A percentile compares a stretch with the other conserved stretches of the same genome.
phyloP scores from a whole-genome alignment of 2,329 filamentous ascomycete genomes.

The Ascochyta fabae region DNA sequence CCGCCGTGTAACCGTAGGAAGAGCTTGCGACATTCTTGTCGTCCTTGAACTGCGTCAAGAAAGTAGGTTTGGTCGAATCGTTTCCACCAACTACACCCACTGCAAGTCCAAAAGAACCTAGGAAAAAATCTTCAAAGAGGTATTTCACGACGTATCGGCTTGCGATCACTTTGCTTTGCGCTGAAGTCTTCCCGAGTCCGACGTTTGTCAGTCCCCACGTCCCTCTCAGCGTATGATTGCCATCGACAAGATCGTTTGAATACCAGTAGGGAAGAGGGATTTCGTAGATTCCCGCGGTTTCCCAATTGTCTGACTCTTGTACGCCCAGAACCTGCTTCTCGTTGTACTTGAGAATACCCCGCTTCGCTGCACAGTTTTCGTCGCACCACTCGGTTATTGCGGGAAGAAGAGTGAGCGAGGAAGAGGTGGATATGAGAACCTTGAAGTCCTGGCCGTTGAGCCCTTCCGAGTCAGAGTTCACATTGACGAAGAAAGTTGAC shows the following conservation, averaged over 20 bases:
- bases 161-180: constrained; percentile 15
- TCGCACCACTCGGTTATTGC: constrained; percentile 36
- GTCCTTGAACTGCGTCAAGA: constrained; percentile 29
- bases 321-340: constrained; percentile 30
- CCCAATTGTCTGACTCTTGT: constrained; percentile 27
- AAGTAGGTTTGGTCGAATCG: constrained; percentile 20
- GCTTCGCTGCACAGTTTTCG: constrained; percentile 33
- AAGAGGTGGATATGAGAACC: constrained; percentile 43
- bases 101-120: constrained; percentile 43
- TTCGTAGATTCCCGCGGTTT: constrained; percentile 17
- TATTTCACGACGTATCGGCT: constrained; percentile 30
- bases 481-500: constrained; percentile 51
- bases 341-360: constrained; percentile 34
- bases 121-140: constrained; percentile 31
- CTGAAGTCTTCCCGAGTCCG: constrained; percentile 34
- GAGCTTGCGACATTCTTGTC: constrained; percentile 25
- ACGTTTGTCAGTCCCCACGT: constrained; percentile 33
- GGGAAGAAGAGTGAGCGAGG: constrained; percentile 34
- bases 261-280: constrained; percentile 31
- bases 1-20: constrained; percentile 46
- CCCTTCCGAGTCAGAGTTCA: constrained; percentile 38
- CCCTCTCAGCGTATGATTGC: constrained; percentile 21
- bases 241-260: constrained; percentile 9
- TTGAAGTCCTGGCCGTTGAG: constrained; percentile 45
- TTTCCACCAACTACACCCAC: constrained; percentile 15